Base-by-base conservation (phyloP, 169 alveolate species). In the Eimeria maxima region DNA sequence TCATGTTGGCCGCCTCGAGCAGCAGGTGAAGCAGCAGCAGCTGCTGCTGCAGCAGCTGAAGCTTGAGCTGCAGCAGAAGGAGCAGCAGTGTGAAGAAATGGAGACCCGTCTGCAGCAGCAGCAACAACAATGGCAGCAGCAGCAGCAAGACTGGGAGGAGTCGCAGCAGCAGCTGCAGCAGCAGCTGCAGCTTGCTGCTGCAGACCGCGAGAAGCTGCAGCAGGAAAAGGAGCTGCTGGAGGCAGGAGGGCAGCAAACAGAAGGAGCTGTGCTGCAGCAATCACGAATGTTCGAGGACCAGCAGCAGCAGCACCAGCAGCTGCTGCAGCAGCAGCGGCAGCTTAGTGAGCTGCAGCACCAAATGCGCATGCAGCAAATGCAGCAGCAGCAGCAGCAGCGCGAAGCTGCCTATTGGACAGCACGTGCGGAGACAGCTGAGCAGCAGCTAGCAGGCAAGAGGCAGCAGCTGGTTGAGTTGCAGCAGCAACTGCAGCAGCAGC, bases 371-470 rank as follows among this genome's bases (percentile, higher is more conserved):
- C 81, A 67, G 94, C 86, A 67, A 44, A 53, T 88, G 84, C 81
- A 88, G 94, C 94, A 88, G 94, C 94, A 88, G 94, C 94, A 88
- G 71, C 94, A 67, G 69, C 86, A 67, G 71, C 94, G 84, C 44
- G 94, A 84, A 29, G 20, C n/a, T 4, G 93, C 93, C 33, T 84
- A 84, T 24, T 88, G 94, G 94, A 45, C 29, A 2, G 67, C 71
- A 60, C 94, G 94, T 3, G 86, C 86, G 27, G 84, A 84, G 80
- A 33, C 93, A 57, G 93, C 93, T 4, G 93, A 84, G 73, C 94
- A 88, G 94, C 86, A 88, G 94, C 67, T 67, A 45, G 94, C 81
- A 53, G 86, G 86, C 22, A 88, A 63, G 69, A 84, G 86, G 67
- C 94, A 88, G 65, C 94, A 67, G 71, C 50, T 63, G 24, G n/a